A percentile compares a stretch with the other conserved stretches of the same genome.
These are phyloP conservation scores for Termitomyces titanicus DNA, from an alignment of 768 basidiomycete genomes.

Conservation along the genomic window DNA sequence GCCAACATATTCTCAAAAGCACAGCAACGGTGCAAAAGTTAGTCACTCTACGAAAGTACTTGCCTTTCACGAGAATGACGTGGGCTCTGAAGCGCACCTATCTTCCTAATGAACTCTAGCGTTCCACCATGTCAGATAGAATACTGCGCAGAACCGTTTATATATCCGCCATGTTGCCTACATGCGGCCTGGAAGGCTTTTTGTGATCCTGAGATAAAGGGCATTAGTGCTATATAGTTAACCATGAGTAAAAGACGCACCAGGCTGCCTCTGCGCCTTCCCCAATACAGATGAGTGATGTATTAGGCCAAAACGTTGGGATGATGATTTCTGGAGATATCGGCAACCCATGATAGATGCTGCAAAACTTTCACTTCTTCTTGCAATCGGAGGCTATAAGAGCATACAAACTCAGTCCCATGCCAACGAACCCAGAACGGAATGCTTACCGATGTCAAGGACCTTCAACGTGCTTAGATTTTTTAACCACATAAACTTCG, in stretches of 20 bases:
- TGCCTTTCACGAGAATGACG: constrained; percentile 3
- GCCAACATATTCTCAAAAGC: constrained; percentile 97
- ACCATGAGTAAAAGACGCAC: constrained; percentile 28
- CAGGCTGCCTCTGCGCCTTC: constrained; percentile 64
- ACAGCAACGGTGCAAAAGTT: constrained; percentile 88
- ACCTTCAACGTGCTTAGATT: constrained; percentile 90
- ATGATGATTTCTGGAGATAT: constrained; percentile 37
- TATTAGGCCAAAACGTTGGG: constrained; percentile 84
- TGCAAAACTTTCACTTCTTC: constrained; percentile 94
- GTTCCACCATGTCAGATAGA: constrained; percentile 52
- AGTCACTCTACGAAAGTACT: constrained; percentile 18
- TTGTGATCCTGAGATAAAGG: constrained; percentile 46
- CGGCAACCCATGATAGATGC: constrained; percentile 51
- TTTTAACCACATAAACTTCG: constrained; percentile 83
- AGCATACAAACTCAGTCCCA: constrained; percentile 22
- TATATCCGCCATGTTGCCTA: constrained; percentile 59
- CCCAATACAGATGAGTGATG: constrained; percentile 65
- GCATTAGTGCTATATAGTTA: background rate
- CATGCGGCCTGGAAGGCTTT: constrained; percentile 56
- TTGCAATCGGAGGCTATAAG: constrained; percentile 71
- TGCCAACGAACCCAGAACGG: constrained; percentile 23
- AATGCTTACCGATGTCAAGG: constrained; percentile 82
- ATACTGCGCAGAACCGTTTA: constrained; percentile 62
- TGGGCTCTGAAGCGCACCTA: constrained; percentile 22
- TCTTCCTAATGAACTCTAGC: constrained; percentile 18